These are phyloP conservation scores for Tephrocybe sp. DNA, from an alignment of 768 basidiomycete species.

Conservation along the genomic window DNA sequence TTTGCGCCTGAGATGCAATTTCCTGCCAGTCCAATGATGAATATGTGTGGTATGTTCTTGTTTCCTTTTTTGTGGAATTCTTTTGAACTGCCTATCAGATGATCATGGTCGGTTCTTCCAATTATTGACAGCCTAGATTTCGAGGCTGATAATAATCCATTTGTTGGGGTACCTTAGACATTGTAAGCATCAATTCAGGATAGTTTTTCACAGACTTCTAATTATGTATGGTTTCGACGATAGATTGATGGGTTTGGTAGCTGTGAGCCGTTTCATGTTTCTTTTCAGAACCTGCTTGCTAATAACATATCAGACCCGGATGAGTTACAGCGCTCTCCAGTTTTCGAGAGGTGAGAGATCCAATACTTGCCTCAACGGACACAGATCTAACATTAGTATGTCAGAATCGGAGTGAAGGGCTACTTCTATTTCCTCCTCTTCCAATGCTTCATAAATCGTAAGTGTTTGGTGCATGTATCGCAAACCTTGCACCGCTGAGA, in stretches of 20 bases:
- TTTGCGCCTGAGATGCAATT: conserved; percentile 1
- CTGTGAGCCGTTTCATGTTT: conserved; percentile 43
- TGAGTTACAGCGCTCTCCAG: conserved; percentile 65
- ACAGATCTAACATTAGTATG: background rate
- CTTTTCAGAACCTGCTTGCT: background rate
- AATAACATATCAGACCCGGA: conserved; percentile 62
- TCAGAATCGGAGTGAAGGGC: conserved; percentile 76
- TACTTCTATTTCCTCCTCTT: conserved; percentile 95
- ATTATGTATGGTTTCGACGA: background rate
- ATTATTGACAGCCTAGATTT: background rate
- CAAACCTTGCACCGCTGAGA: background rate
- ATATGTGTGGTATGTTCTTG: conserved; percentile 67
- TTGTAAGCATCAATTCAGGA: conserved; percentile 20
- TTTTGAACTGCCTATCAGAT: conserved; percentile 38
- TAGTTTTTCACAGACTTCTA: background rate
- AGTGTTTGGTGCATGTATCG: conserved; percentile 15
- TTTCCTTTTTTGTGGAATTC: background rate
- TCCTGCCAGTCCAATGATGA: conserved; percentile 69
- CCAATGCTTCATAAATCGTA: conserved; percentile 87
- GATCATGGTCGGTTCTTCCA: conserved; percentile 63
- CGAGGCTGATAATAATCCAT: conserved; percentile 3
- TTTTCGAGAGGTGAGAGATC: conserved; percentile 60
- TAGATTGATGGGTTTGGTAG: conserved; percentile 85
- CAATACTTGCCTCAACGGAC: background rate
- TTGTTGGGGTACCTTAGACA: conserved; percentile 11